phyloP scores from a whole-genome alignment of 108 stramenopile species.

The Stephanodiscus minutulus region DNA sequence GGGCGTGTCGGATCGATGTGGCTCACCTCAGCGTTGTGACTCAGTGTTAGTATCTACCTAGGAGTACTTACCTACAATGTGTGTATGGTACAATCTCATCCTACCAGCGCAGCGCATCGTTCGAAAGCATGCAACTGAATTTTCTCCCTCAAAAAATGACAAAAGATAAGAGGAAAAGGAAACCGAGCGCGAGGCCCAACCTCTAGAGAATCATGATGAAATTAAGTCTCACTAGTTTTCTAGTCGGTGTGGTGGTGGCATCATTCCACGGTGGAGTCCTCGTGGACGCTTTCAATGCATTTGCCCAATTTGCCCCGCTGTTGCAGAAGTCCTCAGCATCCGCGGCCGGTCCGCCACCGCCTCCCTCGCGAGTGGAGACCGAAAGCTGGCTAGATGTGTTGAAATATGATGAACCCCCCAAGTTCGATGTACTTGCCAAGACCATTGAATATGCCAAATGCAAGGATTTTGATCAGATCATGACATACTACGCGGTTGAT shows the following conservation, averaged over 20 bases:
- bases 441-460: conserved; percentile 37
- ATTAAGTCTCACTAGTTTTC: neutral
- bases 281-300: conserved; percentile 27
- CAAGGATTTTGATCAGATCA: conserved; percentile 10
- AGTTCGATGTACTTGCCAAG: conserved; percentile 42
- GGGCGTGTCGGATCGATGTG: too few relatives aligned
- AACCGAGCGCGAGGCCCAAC: too few relatives aligned
- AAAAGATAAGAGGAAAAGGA: too few relatives aligned
- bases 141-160: too few relatives aligned
- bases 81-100: too few relatives aligned
- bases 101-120: too few relatives aligned
- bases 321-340: conserved; percentile 5
- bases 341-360: conserved; percentile 15
- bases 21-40: too few relatives aligned
- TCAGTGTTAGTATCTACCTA: too few relatives aligned
- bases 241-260: neutral
- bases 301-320: conserved; percentile 20
- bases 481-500: conserved; percentile 25
- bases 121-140: too few relatives aligned
- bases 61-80: too few relatives aligned
- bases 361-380: conserved; percentile 28
- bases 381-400: conserved; percentile 39
- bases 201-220: neutral
- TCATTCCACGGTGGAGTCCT: neutral
- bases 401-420: conserved; percentile 28